Conservation (phyloP, 371 early-diverging fungal genomes). For the Haplosporangium sp. region DNA sequence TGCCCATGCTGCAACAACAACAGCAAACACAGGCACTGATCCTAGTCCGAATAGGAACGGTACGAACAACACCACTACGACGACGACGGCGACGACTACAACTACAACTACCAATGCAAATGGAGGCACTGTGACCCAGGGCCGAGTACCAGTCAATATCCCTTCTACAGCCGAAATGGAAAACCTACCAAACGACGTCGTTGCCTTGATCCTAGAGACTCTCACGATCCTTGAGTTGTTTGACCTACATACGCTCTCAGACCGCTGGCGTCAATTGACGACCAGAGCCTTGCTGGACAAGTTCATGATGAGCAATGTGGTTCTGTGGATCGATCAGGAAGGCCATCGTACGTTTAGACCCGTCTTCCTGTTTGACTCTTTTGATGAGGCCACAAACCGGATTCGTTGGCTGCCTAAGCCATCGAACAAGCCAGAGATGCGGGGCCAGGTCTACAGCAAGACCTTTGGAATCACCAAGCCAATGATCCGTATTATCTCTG, state of each 20-base stretch:
- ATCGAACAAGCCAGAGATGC: slow-evolving; percentile 23
- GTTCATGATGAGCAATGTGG: slow-evolving; percentile 38
- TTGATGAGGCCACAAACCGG: slow-evolving; percentile 52
- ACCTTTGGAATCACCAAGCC: slow-evolving; percentile 52
- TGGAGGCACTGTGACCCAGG: slow-evolving; percentile 1
- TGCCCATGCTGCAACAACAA: slow-evolving; percentile 22
- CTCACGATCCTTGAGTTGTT: slow-evolving; percentile 43
- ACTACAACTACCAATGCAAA: neutral
- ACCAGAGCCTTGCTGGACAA: slow-evolving; percentile 50
- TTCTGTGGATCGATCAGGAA: slow-evolving; percentile 52
- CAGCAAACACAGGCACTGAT: slow-evolving; percentile 6
- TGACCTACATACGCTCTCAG: slow-evolving; percentile 43
- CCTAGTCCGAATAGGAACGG: slow-evolving; percentile 4
- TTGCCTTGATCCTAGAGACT: slow-evolving; percentile 47
- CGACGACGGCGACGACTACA: slow-evolving; percentile 6
- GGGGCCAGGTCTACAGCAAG: slow-evolving; percentile 53
- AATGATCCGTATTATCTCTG: slow-evolving; percentile 48
- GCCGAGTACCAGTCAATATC: slow-evolving; percentile 34
- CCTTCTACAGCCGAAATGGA: slow-evolving; percentile 54
- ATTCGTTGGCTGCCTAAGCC: slow-evolving; percentile 48
- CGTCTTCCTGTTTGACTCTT: slow-evolving; percentile 48
- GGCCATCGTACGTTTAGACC: slow-evolving; percentile 51
- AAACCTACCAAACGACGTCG: slow-evolving; percentile 51
- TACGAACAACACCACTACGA: neutral
- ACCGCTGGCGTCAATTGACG: slow-evolving; percentile 50